phyloP scores from a whole-genome alignment of 2,329 filamentous ascomycete genomes.

The Fusarium sp. region DNA sequence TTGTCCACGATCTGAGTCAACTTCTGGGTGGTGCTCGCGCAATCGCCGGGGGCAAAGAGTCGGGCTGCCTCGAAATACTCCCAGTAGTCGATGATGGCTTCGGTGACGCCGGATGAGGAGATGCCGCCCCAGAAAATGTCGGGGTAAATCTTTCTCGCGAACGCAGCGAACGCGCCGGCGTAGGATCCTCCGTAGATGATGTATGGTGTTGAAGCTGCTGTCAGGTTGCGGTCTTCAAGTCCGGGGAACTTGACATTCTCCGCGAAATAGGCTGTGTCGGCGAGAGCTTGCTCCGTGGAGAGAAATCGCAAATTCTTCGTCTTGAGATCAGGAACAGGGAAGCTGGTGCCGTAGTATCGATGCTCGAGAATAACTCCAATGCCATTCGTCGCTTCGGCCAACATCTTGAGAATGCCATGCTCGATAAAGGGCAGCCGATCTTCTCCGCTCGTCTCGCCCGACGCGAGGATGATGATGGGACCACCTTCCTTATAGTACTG shows the following conservation, averaged over 20 bases:
- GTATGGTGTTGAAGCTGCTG: conserved; percentile 70
- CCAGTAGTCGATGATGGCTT: conserved; percentile 81
- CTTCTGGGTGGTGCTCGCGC: conserved; percentile 69
- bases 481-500: conserved; percentile 77
- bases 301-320: conserved; percentile 79
- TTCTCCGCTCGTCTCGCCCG: conserved; percentile 72
- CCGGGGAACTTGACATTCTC: conserved; percentile 74
- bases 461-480: conserved; percentile 78
- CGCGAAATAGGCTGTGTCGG: conserved; percentile 83
- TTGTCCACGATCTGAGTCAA: conserved; percentile 60
- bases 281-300: conserved; percentile 81
- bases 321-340: conserved; percentile 69
- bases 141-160: conserved; percentile 78
- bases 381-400: conserved; percentile 74
- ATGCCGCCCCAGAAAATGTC: conserved; percentile 81
- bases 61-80: conserved; percentile 62
- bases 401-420: conserved; percentile 76
- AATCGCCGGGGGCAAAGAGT: conserved; percentile 62
- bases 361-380: conserved; percentile 85
- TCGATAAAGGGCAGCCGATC: conserved; percentile 73
- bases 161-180: conserved; percentile 79
- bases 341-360: conserved; percentile 82
- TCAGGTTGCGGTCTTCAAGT: conserved; percentile 71
- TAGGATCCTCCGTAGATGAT: conserved; percentile 87
- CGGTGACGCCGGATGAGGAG: conserved; percentile 79